These are phyloP conservation scores for Talaromyces sp. DNA, from an alignment of 2,329 filamentous ascomycete species.

Conservation along the genomic window DNA sequence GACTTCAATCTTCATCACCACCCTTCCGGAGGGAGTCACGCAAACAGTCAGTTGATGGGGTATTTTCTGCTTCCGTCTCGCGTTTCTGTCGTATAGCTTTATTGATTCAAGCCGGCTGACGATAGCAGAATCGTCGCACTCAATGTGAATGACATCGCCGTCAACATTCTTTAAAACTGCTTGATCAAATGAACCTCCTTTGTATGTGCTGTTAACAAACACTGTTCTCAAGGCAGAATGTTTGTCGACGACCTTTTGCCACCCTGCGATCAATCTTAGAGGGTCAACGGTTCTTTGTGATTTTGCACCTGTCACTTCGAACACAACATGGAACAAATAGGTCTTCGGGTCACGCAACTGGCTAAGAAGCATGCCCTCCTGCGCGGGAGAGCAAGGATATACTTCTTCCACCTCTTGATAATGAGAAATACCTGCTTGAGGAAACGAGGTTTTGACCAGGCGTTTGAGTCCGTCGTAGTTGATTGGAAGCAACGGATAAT, in stretches of 20 bases:
- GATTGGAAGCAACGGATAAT: slow-evolving; percentile 43
- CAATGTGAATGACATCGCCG: slow-evolving; percentile 25
- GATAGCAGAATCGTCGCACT: slow-evolving; percentile 27
- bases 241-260: slow-evolving; percentile 7
- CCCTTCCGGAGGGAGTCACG: slow-evolving; percentile 25
- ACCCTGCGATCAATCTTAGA: slow-evolving; percentile 20
- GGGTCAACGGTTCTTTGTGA: slow-evolving; percentile 26
- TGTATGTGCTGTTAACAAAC: slow-evolving; percentile 33
- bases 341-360: slow-evolving; percentile 40
- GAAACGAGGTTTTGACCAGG: slow-evolving; percentile 34
- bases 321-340: slow-evolving; percentile 36
- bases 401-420: slow-evolving; percentile 32
- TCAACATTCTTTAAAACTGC: slow-evolving; percentile 28
- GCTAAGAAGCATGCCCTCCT: slow-evolving; percentile 38
- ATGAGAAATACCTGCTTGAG: slow-evolving; percentile 30
- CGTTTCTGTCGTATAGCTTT: slow-evolving; percentile 7
- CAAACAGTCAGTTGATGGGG: slow-evolving; percentile 35
- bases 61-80: slow-evolving; percentile 31
- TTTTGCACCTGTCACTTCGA: slow-evolving; percentile 26
- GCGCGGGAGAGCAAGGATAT: slow-evolving; percentile 40
- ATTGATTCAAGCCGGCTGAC: slow-evolving; percentile 6
- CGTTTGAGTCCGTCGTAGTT: slow-evolving; percentile 39
- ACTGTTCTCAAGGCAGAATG: slow-evolving; percentile 13
- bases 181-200: slow-evolving; percentile 34
- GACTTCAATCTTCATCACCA: slow-evolving; percentile 32